Evolutionary conservation across 257 asterid species (phyloP), one percentile per base, ranked within the genome.

Genomic region (Plantago major): DNA sequence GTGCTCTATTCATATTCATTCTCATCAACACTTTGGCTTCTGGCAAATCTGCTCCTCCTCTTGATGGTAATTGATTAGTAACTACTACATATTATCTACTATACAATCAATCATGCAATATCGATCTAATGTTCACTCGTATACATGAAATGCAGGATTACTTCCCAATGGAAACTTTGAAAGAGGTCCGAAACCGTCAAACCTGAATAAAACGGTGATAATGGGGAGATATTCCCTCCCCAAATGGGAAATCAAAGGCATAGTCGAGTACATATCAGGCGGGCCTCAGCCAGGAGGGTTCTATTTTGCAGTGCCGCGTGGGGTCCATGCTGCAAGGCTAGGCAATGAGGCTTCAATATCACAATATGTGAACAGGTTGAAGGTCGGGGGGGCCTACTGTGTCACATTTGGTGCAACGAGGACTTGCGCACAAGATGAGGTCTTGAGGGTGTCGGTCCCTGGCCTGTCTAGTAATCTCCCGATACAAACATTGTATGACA

Each of bases 231-330:
- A 75, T 72, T 84, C 96, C 33, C 78, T 89, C 60, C 94, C 95
- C 71, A 81, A 77, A 58, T 89, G 94, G 94, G 81, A 74, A 64
- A 89, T 82, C 63, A 67, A 62, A 22, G 95, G 95, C 48, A 37
- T 69, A 54, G 93, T 89, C 2, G 90, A 89, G 76, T 89, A 81
- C 73, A 65, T 89, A 62, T 72, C 84, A 0, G 86, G 88, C 0
- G 96, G 96, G 43, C 95, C 87, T 16, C 96, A 89, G 65, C 89
- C 87, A 3, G 89, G 87, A 0, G 89, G 89, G 0, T 89, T 82
- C 74, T 82, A 76, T 82, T 75, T 76, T 7, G 62, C 85, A 0
- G 73, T 89, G 33, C 93, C 93, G 0, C 88, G 87, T 10, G 93
- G 96, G 58, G 74, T 72, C 48, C 96, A 86, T 47, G 93, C 96